Conservation (phyloP, 768 basidiomycete genomes). For the Strobilomyces dryophilus region DNA sequence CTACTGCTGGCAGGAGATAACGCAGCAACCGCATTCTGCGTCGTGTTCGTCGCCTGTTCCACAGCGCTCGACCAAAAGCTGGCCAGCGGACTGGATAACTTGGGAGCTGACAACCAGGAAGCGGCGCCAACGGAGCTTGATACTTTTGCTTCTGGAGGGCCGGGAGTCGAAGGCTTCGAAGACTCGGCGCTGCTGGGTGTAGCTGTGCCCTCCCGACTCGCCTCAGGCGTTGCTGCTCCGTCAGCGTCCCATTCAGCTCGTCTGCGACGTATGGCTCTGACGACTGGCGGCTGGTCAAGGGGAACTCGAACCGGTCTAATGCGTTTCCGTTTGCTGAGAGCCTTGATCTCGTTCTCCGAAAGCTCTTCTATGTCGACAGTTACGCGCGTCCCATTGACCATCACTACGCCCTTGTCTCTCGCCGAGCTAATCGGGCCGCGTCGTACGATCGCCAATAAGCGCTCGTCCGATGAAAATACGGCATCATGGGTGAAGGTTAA, state of each 20-base stretch:
- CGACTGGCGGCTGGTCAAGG: conserved; percentile 87
- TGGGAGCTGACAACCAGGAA: conserved; percentile 57
- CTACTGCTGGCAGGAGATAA: conserved; percentile 53
- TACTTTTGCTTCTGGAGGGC: conserved; percentile 15
- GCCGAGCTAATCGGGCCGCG: conserved; percentile 55
- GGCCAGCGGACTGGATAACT: conserved; percentile 63
- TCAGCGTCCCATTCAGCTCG: conserved; percentile 71
- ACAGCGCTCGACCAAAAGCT: conserved; percentile 73
- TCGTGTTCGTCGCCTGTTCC: conserved; percentile 68
- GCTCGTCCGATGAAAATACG: conserved; percentile 71
- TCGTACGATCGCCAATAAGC: conserved; percentile 69
- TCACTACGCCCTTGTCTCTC: conserved; percentile 78
- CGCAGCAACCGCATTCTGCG: conserved; percentile 74
- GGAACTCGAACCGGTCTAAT: conserved; percentile 83
- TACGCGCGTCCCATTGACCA: conserved; percentile 85
- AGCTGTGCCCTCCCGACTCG: conserved; percentile 15
- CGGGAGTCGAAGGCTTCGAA: conserved; percentile 18
- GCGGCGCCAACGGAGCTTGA: conserved; percentile 19
- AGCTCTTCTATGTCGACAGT: conserved; percentile 88
- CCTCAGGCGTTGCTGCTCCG: conserved; percentile 24
- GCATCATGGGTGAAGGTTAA: conserved; percentile 86
- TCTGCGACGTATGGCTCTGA: conserved; percentile 63
- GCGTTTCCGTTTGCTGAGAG: conserved; percentile 77
- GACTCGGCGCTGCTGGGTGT: conserved; percentile 15
- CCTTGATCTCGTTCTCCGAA: conserved; percentile 80